Base-by-base conservation (phyloP, 768 basidiomycete species). In the Trametes maxima region DNA sequence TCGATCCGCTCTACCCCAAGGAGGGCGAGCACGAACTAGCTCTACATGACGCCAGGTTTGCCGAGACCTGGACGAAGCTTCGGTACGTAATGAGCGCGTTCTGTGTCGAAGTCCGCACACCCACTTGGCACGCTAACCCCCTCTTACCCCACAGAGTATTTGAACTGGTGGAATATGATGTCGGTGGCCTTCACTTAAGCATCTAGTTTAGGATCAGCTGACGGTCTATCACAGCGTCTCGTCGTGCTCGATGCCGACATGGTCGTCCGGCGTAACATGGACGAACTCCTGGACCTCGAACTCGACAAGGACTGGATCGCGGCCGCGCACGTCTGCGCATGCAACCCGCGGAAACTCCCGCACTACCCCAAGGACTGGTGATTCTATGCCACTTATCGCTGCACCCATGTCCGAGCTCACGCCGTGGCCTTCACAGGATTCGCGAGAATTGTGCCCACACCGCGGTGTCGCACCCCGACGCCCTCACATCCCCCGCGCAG, bases 351-450 rank as follows among this genome's bases (percentile, higher is more conserved):
- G 40, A 88, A 85, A 70, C 72, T 96, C 19, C 62, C 80, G 2
- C 92, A 95, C 73, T 99, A 99, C 75, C 96, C 96, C 8, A 68
- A 74, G 3, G 94, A 97, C 71, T 99, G 96, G 97, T 82, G 53
- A 71, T 78, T 50, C 47, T 5, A 16, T 3, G 7, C 36, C 5
- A 37, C 28, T 5, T 42, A 17, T 42, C 51, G 12, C 7, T 10
- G 47, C 40, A 33, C 19, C 1, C 8, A 13, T 14, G 21, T 28
- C 24, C 22, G 8, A 19, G n/a, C 11, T n/a, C 44, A 25, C 11
- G 11, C n/a, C 49, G 48, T 45, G 47, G n/a, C 39, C 33, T n/a
- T 33, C 3, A 16, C 66, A 98, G 96, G 96, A 80, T 85, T 40
- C 95, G 96, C n/a, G 86, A 77, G 60, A 98, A 98, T 69, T 99